Conservation (phyloP, 2,329 filamentous ascomycete genomes). For the Akanthomyces lecanii region DNA sequence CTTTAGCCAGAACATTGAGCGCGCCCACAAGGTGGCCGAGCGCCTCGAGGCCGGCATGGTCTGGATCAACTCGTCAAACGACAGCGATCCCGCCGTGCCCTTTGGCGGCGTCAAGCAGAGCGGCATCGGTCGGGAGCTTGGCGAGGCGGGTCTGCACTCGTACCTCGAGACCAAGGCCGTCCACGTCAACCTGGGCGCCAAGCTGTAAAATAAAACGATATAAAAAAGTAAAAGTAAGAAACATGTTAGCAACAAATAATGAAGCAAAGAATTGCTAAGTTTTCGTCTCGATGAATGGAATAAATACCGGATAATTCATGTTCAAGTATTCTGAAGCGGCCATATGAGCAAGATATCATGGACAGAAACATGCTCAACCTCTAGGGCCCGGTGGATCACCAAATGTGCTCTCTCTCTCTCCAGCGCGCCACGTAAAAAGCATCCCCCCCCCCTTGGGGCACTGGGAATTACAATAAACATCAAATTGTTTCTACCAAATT, state of each 20-base stretch:
- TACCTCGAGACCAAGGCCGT: constrained; percentile 44
- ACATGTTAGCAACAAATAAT: not conserved
- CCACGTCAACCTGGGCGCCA: constrained; percentile 40
- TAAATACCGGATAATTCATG: not conserved
- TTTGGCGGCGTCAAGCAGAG: constrained; percentile 48
- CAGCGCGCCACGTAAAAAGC: no score
- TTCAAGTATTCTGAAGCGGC: not conserved
- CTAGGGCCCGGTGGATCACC: not conserved
- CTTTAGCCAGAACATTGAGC: constrained; percentile 56
- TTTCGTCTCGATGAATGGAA: no score
- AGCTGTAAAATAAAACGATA: constrained; percentile 23
- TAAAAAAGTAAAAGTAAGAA: not conserved
- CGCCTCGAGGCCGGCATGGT: constrained; percentile 58
- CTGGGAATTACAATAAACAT: no score
- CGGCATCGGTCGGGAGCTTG: constrained; percentile 43
- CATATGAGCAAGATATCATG: not conserved
- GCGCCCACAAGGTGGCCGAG: constrained; percentile 45
- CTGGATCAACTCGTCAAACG: constrained; percentile 47
- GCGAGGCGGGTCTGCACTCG: constrained; percentile 41
- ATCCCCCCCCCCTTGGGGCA: no score
- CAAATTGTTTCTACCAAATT: no score
- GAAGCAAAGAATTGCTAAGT: not conserved
- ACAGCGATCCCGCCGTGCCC: constrained; percentile 40
- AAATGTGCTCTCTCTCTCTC: not conserved
- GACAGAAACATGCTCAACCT: not conserved